Conservation (phyloP, 495 filamentous ascomycete species). For the Xylaria flabelliformis region DNA sequence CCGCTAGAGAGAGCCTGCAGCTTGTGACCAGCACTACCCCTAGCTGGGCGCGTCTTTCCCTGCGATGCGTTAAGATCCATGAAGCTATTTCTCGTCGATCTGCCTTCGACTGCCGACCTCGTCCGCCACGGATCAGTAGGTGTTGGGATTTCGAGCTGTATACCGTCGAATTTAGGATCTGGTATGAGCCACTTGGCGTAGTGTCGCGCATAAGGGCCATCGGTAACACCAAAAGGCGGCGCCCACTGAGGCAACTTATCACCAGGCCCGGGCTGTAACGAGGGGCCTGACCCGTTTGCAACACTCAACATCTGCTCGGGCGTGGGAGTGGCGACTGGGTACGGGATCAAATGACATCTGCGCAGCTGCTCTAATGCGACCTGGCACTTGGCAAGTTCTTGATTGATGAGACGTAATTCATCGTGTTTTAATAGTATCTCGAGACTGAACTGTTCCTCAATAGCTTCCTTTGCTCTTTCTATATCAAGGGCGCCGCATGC, state of each 20-base stretch:
- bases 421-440: constrained; percentile 95
- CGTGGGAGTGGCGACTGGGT: constrained; percentile 68
- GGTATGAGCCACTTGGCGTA: constrained; percentile 93
- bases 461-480: constrained; percentile 67
- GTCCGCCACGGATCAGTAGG: constrained; percentile 43
- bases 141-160: constrained; percentile 47
- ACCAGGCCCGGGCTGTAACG: constrained; percentile 62
- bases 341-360: constrained; percentile 88
- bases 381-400: constrained; percentile 96
- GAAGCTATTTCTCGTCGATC: constrained; percentile 75
- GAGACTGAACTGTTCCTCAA: constrained; percentile 85
- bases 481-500: constrained; percentile 30
- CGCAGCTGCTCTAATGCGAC: constrained; percentile 93
- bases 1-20: constrained; percentile 76
- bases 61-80: constrained; percentile 58
- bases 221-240: constrained; percentile 83
- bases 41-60: constrained; percentile 66
- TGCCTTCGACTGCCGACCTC: constrained; percentile 64
- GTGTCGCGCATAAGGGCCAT: constrained; percentile 92
- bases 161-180: constrained; percentile 84
- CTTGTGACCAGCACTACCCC: constrained; percentile 64
- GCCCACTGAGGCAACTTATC: constrained; percentile 69
- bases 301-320: constrained; percentile 68
- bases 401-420: constrained; percentile 91
- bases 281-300: constrained; percentile 72